Evolutionary conservation across 2,329 filamentous ascomycete species (phyloP).

Genomic region (Apiospora malaysiana): DNA sequence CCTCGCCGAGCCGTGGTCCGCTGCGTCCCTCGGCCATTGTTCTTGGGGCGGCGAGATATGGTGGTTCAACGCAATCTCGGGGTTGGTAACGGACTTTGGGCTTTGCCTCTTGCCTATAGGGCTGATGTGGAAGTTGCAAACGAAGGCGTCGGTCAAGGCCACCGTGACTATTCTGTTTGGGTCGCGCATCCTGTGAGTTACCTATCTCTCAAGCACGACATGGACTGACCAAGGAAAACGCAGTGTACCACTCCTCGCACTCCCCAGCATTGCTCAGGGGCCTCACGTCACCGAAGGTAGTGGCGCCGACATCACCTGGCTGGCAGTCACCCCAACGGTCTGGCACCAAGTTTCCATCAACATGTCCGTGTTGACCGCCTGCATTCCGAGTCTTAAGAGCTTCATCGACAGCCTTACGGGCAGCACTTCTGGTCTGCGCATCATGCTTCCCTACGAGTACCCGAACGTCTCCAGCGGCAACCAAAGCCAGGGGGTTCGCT

Average conservation of each 20-base stretch:
- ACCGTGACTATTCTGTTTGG: conserved; percentile 20
- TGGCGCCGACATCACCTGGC: conserved; percentile 25
- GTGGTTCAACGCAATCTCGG: not conserved
- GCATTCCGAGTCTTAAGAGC: conserved; percentile 29
- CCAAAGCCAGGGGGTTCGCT: not conserved
- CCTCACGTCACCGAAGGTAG: not conserved
- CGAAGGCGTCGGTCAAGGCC: conserved; percentile 18
- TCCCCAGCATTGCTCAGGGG: not conserved
- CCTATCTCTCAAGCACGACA: not conserved
- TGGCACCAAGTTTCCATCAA: conserved; percentile 26
- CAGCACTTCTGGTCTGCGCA: not conserved
- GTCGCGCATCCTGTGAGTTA: conserved; percentile 23
- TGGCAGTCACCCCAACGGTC: conserved; percentile 13
- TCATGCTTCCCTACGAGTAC: conserved; percentile 3
- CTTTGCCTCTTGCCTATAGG: conserved; percentile 26
- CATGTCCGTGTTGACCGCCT: conserved; percentile 30
- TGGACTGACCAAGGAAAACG: not conserved
- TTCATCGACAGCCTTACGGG: conserved; percentile 25
- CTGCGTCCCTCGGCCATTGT: not conserved
- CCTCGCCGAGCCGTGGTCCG: not conserved
- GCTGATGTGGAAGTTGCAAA: conserved; percentile 29
- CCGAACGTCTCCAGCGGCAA: not conserved
- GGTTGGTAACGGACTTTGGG: conserved; percentile 26
- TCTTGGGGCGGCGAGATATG: conserved; percentile 1
- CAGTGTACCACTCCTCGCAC: conserved; percentile 14